A percentile compares a stretch with the other conserved stretches of the same genome.
These are phyloP conservation scores for Royoungia palumana DNA, from an alignment of 768 basidiomycete species.

Conservation along the genomic window DNA sequence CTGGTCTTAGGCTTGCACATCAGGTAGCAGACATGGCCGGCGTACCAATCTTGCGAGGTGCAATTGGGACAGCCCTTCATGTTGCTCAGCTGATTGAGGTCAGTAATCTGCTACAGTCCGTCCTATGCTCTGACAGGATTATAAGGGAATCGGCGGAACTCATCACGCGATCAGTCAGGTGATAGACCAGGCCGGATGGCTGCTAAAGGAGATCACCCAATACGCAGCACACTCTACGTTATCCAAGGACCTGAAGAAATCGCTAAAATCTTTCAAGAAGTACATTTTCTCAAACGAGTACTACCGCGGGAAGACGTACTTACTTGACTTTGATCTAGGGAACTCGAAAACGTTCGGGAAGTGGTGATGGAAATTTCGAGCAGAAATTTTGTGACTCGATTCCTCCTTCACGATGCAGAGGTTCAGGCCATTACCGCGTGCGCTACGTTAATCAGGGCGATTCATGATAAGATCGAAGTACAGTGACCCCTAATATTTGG, in stretches of 20 bases:
- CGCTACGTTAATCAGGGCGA: slow-evolving; percentile 1
- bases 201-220: slow-evolving; percentile 6
- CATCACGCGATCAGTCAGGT: slow-evolving; percentile 13
- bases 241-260: background rate
- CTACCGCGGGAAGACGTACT: too few relatives aligned
- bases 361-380: slow-evolving; percentile 4
- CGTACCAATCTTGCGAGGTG: background rate
- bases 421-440: slow-evolving; percentile 6
- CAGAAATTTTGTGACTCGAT: background rate
- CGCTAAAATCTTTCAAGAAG: slow-evolving; percentile 1
- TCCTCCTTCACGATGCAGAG: slow-evolving; percentile 8
- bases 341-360: slow-evolving; percentile 1
- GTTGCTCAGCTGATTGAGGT: slow-evolving; percentile 11
- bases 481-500: background rate
- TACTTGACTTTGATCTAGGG: background rate
- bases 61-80: slow-evolving; percentile 3
- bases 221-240: background rate
- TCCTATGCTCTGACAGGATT: background rate
- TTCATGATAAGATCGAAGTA: slow-evolving; percentile 6
- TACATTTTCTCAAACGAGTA: background rate
- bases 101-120: background rate
- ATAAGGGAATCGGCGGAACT: slow-evolving; percentile 4
- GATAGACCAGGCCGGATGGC: slow-evolving; percentile 8
- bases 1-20: slow-evolving; percentile 2
- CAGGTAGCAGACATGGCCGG: slow-evolving; percentile 7